phyloP scores from a whole-genome alignment of 768 basidiomycete genomes.

The Cantharellus anzutake region DNA sequence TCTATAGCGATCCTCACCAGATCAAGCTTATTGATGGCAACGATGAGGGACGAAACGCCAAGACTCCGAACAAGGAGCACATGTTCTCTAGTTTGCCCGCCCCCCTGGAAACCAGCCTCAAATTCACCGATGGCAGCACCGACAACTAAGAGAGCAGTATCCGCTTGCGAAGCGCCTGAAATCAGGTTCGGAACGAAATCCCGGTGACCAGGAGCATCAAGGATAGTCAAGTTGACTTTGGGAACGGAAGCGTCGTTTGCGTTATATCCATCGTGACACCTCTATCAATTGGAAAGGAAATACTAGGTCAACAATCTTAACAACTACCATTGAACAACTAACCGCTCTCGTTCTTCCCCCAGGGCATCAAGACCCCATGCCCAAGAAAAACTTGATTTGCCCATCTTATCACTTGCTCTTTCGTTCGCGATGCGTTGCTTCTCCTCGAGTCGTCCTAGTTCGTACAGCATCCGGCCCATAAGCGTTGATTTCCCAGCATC shows the following conservation, averaged over 20 bases:
- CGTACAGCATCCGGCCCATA: slow-evolving; percentile 88
- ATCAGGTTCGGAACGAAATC: slow-evolving; percentile 99
- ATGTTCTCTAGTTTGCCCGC: slow-evolving; percentile 93
- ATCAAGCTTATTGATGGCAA: slow-evolving; percentile 92
- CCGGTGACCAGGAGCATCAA: slow-evolving; percentile 93
- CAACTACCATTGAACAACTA: slow-evolving; percentile 8
- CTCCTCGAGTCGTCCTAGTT: slow-evolving; percentile 74
- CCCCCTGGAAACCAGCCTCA: slow-evolving; percentile 84
- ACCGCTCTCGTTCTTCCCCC: slow-evolving; percentile 86
- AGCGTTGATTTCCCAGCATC: slow-evolving; percentile 97
- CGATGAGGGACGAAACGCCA: slow-evolving; percentile 77
- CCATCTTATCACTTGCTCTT: slow-evolving; percentile 70
- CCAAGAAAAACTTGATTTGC: slow-evolving; percentile 93
- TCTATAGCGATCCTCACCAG: slow-evolving; percentile 27
- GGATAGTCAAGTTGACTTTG: slow-evolving; percentile 67
- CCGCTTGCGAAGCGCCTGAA: slow-evolving; percentile 92
- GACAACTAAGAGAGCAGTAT: slow-evolving; percentile 83
- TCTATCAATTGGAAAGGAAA: slow-evolving; percentile 23
- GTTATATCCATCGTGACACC: slow-evolving; percentile 99
- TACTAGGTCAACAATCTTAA: not conserved
- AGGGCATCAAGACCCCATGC: slow-evolving; percentile 96
- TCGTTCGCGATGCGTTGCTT: slow-evolving; percentile 72
- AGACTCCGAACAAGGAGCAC: slow-evolving; percentile 78
- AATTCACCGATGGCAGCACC: slow-evolving; percentile 85
- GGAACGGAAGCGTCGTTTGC: slow-evolving; percentile 57